A percentile compares a stretch with the other conserved stretches of the same genome.
Conservation (phyloP, 805 yeast species). For the Metschnikowia henanensis region DNA sequence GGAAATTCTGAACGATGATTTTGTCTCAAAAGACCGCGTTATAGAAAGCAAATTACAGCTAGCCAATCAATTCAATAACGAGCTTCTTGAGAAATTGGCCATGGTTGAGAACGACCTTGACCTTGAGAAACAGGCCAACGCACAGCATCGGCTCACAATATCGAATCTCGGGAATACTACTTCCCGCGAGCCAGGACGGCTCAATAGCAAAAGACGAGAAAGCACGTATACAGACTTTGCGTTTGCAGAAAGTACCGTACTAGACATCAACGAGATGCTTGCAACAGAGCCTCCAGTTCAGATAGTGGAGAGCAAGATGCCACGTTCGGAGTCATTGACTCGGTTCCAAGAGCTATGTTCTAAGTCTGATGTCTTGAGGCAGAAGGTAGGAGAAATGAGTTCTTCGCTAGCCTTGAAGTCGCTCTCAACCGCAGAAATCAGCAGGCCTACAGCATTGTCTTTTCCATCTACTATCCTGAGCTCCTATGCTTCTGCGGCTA, state of each 20-base stretch:
- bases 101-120: conserved; percentile 41
- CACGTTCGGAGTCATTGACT: conserved; percentile 31
- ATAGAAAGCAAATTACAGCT: conserved; percentile 31
- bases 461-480: not conserved
- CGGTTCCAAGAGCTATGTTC: conserved; percentile 31
- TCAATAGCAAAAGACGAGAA: conserved; percentile 8
- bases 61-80: conserved; percentile 41
- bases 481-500: not conserved
- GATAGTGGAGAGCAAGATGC: conserved; percentile 2
- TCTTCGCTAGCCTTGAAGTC: conserved; percentile 12
- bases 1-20: conserved; percentile 44
- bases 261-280: conserved; percentile 20
- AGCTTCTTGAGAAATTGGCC: conserved; percentile 42
- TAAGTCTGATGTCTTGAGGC: conserved; percentile 18
- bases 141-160: conserved; percentile 14
- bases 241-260: conserved; percentile 18
- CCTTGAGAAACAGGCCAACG: conserved; percentile 17
- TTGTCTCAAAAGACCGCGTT: conserved; percentile 40
- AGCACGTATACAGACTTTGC: conserved; percentile 16
- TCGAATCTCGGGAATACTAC: conserved; percentile 14
- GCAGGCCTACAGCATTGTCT: conserved; percentile 4
- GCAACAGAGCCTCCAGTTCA: conserved; percentile 17
- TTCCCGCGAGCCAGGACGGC: conserved; percentile 1
- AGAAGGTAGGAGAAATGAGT: conserved; percentile 18
- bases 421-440: conserved; percentile 6